These are phyloP conservation scores for Penicillium simplicissimum DNA, from an alignment of 495 filamentous ascomycete species.

Conservation along the genomic window DNA sequence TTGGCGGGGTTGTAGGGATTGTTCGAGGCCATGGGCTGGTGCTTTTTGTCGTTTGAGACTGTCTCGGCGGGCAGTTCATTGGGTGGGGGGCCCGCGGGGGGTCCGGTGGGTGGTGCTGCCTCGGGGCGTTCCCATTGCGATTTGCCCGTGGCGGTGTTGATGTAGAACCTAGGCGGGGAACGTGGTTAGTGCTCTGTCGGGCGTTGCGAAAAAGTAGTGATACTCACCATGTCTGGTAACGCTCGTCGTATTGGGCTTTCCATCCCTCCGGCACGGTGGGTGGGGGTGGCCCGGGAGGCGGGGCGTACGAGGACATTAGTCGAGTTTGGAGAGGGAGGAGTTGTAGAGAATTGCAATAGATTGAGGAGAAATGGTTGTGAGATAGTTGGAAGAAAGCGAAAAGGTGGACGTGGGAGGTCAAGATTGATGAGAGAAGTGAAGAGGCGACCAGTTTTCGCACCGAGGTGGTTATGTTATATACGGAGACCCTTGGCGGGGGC, in stretches of 20 bases:
- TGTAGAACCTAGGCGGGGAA: conserved; percentile 68
- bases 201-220: conserved; percentile 16
- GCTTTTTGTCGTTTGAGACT: conserved; percentile 55
- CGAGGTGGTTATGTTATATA: background rate
- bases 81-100: conserved; percentile 46
- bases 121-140: conserved; percentile 86
- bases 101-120: conserved; percentile 49
- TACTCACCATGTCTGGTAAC: conserved; percentile 75
- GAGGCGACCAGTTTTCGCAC: background rate
- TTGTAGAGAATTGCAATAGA: background rate
- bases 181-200: background rate
- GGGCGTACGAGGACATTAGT: conserved; percentile 45
- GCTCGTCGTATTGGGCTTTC: conserved; percentile 74
- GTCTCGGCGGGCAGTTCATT: conserved; percentile 51
- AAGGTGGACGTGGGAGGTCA: background rate
- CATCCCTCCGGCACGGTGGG: conserved; percentile 87
- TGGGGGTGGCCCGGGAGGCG: conserved; percentile 79
- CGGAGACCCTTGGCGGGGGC: background rate
- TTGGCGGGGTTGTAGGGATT: conserved; percentile 54
- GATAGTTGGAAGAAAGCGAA: background rate
- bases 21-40: conserved; percentile 53
- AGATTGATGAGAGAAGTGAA: background rate
- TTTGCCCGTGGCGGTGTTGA: conserved; percentile 80
- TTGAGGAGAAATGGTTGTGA: background rate
- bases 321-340: background rate